A percentile compares a stretch with the other conserved stretches of the same genome.
Conservation (phyloP, 352 stramenopile species). For the Phytophthora syringae region DNA sequence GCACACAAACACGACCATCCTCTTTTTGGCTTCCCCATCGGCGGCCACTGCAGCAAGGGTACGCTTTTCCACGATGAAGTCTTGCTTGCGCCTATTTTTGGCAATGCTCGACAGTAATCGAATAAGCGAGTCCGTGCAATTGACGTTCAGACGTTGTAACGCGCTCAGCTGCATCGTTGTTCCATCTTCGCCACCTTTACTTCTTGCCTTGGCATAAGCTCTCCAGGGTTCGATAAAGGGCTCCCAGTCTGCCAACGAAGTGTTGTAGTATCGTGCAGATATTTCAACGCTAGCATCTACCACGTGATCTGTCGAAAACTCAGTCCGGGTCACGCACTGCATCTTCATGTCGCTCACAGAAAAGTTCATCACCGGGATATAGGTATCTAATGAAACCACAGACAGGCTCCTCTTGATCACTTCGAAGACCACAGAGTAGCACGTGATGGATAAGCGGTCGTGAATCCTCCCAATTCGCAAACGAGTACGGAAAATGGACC, state of each 20-base stretch:
- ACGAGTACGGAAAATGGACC: constrained; percentile 66
- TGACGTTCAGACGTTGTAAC: constrained; percentile 87
- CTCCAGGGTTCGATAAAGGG: constrained; percentile 89
- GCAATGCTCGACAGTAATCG: constrained; percentile 81
- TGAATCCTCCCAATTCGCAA: constrained; percentile 78
- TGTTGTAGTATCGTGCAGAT: constrained; percentile 90
- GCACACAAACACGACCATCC: constrained; percentile 83
- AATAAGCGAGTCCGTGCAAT: constrained; percentile 86
- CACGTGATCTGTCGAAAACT: constrained; percentile 69
- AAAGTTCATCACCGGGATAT: constrained; percentile 92
- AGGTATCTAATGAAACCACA: constrained; percentile 87
- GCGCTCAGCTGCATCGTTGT: constrained; percentile 83
- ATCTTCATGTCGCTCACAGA: constrained; percentile 86
- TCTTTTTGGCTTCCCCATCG: constrained; percentile 85
- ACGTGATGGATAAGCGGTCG: constrained; percentile 70
- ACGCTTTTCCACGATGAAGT: constrained; percentile 77
- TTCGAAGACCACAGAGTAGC: constrained; percentile 86
- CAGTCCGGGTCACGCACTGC: constrained; percentile 68
- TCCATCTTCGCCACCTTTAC: constrained; percentile 53
- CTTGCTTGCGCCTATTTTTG: constrained; percentile 77
- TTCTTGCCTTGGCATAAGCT: constrained; percentile 71
- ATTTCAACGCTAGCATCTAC: constrained; percentile 84
- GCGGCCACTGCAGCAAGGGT: constrained; percentile 78
- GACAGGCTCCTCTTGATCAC: constrained; percentile 91
- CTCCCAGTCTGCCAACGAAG: constrained; percentile 86